Conservation (phyloP, 805 yeast species). For the Barnettozyma vustinii region DNA sequence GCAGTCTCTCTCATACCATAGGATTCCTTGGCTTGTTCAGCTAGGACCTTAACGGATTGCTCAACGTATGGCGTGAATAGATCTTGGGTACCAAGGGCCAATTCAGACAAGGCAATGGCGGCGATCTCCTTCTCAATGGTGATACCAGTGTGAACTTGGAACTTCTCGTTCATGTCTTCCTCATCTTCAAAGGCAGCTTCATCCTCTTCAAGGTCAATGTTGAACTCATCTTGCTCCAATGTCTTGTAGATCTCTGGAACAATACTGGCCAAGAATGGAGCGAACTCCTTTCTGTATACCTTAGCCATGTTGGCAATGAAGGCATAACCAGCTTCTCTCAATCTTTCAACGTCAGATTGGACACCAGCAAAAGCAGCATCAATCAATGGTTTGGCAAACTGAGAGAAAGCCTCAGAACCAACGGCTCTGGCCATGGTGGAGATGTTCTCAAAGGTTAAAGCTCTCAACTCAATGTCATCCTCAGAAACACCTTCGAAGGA, state of each 20-base stretch:
- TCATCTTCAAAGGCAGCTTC: constrained; percentile 34
- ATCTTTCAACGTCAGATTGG: constrained; percentile 70
- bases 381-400: constrained; percentile 82
- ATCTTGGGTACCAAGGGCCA: constrained; percentile 81
- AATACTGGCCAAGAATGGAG: constrained; percentile 75
- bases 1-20: constrained; percentile 91
- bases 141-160: constrained; percentile 89
- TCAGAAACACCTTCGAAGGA: constrained; percentile 74
- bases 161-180: constrained; percentile 61
- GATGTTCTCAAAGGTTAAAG: constrained; percentile 86
- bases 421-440: constrained; percentile 96
- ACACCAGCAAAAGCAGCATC: constrained; percentile 82
- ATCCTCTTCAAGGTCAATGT: constrained; percentile 51
- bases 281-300: constrained; percentile 87
- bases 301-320: constrained; percentile 91
- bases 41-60: constrained; percentile 54
- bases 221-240: constrained; percentile 81
- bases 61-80: constrained; percentile 76
- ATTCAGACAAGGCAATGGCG: constrained; percentile 82
- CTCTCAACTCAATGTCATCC: constrained; percentile 87
- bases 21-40: constrained; percentile 75
- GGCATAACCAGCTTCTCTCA: constrained; percentile 92
- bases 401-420: constrained; percentile 81
- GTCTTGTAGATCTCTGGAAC: constrained; percentile 82
- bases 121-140: constrained; percentile 95